phyloP scores from a whole-genome alignment of 148 eudicot genomes.

The Heliamphora exappendiculata region DNA sequence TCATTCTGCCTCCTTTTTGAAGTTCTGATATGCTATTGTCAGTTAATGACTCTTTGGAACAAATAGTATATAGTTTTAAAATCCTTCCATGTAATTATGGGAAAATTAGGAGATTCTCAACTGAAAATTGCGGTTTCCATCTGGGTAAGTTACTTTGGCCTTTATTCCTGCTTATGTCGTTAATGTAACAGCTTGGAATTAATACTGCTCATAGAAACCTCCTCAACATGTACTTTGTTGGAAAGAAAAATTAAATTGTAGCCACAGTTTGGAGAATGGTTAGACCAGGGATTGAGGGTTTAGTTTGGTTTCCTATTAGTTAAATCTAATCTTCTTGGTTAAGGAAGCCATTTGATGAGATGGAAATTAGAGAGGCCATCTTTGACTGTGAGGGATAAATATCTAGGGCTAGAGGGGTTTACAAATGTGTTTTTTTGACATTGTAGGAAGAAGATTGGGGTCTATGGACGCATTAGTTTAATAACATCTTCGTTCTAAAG shows the following conservation, averaged over 20 bases:
- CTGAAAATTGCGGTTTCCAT: neutral
- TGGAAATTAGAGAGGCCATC: too few relatives aligned
- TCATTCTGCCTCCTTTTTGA: neutral
- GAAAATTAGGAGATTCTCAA: neutral
- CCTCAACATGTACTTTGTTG: neutral
- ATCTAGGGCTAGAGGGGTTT: too few relatives aligned
- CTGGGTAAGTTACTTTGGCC: neutral
- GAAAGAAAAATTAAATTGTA: neutral
- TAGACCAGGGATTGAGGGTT: too few relatives aligned
- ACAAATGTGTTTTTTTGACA: too few relatives aligned
- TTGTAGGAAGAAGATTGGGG: too few relatives aligned
- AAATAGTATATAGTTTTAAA: neutral
- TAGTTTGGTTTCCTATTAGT: too few relatives aligned
- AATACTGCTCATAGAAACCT: neutral
- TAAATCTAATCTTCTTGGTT: too few relatives aligned
- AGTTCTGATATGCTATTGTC: neutral
- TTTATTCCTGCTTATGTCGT: neutral
- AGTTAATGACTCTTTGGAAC: neutral
- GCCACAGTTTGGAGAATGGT: too few relatives aligned
- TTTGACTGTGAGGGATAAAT: too few relatives aligned
- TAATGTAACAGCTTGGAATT: neutral
- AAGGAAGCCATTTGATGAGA: too few relatives aligned
- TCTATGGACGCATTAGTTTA: too few relatives aligned
- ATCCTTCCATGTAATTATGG: neutral
- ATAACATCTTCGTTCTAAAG: too few relatives aligned